phyloP scores from a whole-genome alignment of 805 yeast species.

The Saccharomycopsis guyanensis region DNA sequence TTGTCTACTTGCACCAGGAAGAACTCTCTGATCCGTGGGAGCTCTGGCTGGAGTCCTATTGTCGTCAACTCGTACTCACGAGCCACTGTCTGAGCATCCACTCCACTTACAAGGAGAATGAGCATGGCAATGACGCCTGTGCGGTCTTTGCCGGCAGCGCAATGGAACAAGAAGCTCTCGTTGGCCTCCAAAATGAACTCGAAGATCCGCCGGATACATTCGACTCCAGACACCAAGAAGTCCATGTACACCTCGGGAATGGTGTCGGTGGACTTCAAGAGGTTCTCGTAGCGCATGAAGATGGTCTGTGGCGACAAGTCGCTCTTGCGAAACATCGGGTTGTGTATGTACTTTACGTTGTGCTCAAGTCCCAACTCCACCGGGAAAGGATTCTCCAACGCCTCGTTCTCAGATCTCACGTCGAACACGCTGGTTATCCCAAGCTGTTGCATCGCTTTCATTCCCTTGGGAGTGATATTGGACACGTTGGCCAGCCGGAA shows the following conservation, averaged over 20 bases:
- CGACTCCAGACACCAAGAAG: constrained; percentile 43
- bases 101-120: constrained; percentile 53
- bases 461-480: constrained; percentile 45
- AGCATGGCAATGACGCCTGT: constrained; percentile 73
- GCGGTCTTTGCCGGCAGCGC: constrained; percentile 84
- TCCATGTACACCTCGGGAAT: constrained; percentile 56
- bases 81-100: constrained; percentile 56
- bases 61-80: constrained; percentile 74
- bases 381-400: constrained; percentile 28
- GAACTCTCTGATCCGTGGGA: constrained; percentile 31
- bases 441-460: constrained; percentile 27
- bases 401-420: constrained; percentile 56
- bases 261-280: constrained; percentile 53
- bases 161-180: constrained; percentile 52
- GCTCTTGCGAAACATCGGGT: constrained; percentile 25
- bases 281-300: constrained; percentile 45
- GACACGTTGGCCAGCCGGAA: constrained; percentile 61
- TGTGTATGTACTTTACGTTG: constrained; percentile 10
- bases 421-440: constrained; percentile 56
- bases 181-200: constrained; percentile 48
- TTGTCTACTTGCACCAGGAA: constrained; percentile 30
- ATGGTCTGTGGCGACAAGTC: constrained; percentile 61
- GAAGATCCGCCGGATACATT: constrained; percentile 44
- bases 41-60: constrained; percentile 49
- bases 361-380: neutral